These are phyloP conservation scores for Termitomyces sp. DNA, from an alignment of 768 basidiomycete species.

Conservation along the genomic window DNA sequence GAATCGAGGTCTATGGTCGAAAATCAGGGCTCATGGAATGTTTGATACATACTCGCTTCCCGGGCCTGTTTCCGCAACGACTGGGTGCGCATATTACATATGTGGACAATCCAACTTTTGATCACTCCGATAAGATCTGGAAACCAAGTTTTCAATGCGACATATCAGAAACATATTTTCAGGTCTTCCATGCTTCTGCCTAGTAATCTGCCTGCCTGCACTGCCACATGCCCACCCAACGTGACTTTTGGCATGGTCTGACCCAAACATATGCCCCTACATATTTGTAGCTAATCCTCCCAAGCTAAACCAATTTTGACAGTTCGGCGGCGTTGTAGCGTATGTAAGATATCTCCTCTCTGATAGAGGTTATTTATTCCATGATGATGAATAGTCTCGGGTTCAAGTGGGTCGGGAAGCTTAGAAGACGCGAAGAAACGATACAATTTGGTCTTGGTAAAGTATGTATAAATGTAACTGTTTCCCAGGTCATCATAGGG, in stretches of 20 bases:
- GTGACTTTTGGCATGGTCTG: background rate
- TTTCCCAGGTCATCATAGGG: background rate
- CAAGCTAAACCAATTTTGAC: background rate
- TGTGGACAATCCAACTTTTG: too few species aligned
- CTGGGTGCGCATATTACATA: too few species aligned
- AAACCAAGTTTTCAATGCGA: too few species aligned
- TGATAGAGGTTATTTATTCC: background rate
- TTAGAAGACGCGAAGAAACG: background rate
- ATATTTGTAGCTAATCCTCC: background rate
- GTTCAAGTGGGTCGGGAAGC: conserved; percentile 8
- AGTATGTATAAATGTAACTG: too few species aligned
- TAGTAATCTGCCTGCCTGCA: background rate
- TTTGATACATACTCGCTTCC: too few species aligned
- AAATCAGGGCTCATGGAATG: background rate
- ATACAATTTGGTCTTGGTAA: background rate
- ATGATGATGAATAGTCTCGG: conserved; percentile 7
- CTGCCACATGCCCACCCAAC: background rate
- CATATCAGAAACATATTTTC: background rate
- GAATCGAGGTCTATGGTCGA: background rate
- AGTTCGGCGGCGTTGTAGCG: conserved; percentile 1
- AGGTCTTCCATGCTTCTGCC: background rate
- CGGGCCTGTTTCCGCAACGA: background rate
- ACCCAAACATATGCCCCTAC: background rate
- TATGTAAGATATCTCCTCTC: background rate
- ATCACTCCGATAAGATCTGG: too few species aligned